Conservation (phyloP, 192 early-diverging fungal genomes). For the Mortierella alpina region DNA sequence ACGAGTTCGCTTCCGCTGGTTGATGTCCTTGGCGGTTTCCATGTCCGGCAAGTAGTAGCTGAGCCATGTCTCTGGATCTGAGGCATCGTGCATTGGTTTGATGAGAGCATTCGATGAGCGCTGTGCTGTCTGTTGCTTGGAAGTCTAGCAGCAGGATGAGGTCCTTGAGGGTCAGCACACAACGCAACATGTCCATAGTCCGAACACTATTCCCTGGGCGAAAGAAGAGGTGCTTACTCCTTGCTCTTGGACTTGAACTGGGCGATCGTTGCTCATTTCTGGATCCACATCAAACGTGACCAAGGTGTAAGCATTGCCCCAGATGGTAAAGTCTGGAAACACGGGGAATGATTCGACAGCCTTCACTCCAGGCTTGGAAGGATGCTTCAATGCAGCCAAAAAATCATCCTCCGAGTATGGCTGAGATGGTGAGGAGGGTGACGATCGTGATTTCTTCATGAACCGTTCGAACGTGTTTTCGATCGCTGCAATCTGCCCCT, state of each 20-base stretch:
- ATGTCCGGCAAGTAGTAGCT: slow-evolving; percentile 44
- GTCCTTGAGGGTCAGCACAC: not conserved
- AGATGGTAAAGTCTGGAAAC: slow-evolving; percentile 62
- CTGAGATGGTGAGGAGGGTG: not conserved
- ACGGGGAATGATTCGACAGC: slow-evolving; percentile 64
- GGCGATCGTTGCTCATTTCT: slow-evolving; percentile 47
- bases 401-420: slow-evolving; percentile 25
- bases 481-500: slow-evolving; percentile 59
- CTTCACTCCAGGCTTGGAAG: slow-evolving; percentile 56
- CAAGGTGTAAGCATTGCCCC: slow-evolving; percentile 63
- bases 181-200: not conserved
- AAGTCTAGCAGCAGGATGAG: slow-evolving; percentile 4
- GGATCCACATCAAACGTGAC: slow-evolving; percentile 65
- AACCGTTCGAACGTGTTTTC: slow-evolving; percentile 58
- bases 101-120: slow-evolving; percentile 50
- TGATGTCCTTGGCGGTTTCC: slow-evolving; percentile 44
- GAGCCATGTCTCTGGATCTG: slow-evolving; percentile 50
- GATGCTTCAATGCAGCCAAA: slow-evolving; percentile 56
- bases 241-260: slow-evolving; percentile 17
- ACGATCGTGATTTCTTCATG: slow-evolving; percentile 22
- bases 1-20: slow-evolving; percentile 33
- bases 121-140: slow-evolving; percentile 34
- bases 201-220: not conserved
- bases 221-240: slow-evolving; percentile 26
- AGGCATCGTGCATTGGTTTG: slow-evolving; percentile 44